Evolutionary conservation across 306 rosid genomes (phyloP), one percentile per base, ranked within the genome.

Genomic region (Macrotyloma uniflorum): DNA sequence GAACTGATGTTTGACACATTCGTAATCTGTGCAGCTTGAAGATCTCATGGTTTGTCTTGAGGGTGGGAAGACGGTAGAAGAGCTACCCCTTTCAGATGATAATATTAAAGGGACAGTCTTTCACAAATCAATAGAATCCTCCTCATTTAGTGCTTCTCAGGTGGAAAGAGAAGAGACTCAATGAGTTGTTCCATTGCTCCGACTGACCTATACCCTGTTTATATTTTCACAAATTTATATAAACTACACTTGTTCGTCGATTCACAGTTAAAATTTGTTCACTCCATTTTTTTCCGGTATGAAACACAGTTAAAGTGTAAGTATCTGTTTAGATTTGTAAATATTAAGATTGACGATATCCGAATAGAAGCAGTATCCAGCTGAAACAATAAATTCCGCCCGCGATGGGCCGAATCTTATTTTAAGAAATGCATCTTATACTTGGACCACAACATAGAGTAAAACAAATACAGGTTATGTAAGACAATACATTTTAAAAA

Each of bases 11-110:
- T 64, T 78, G 23, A 26, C 59, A 67, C 74, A 50, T 63, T 69
- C 67, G 70, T 53, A 47, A 81, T 45, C 45, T 55, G 45, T 75
- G 76, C 92, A 94, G 98, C 97, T 94, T 70, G 64, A 86, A 70
- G 84, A 83, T 59, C 89, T 90, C 83, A 94, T 92, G 98, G 57
- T 71, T 47, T 81, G 77, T 75, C 92, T 95, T 0, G 97, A 89
- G 79, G 63, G 86, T 28, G 97, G 83, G 59, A 78, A 76, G 79
- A 57, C 68, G 4, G 70, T 32, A 53, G 93, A 83, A 74, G 76
- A 82, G 80, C 82, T 55, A 26, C 77, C 92, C 0, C 8, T 36
- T 24, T 75, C 92, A 45, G 58, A 82, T 59, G 85, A 78, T 45
- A 51, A 61, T 14, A 73, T 71, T 66, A 90, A 87, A 43, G 83